Base-by-base conservation (phyloP, 768 basidiomycete genomes). In the Erythrobasidium yunnanense region DNA sequence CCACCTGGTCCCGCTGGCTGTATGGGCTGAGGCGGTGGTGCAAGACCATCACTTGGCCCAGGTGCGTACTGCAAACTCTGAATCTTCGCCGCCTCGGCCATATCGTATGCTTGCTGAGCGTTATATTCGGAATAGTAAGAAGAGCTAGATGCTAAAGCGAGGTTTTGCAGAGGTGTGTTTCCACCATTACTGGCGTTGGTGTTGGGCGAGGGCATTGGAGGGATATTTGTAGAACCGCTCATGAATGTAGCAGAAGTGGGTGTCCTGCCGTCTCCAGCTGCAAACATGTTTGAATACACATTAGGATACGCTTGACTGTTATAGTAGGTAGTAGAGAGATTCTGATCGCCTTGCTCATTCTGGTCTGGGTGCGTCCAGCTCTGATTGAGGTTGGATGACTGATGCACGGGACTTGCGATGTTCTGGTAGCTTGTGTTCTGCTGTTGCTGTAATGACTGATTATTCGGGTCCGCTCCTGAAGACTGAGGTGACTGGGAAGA, bases 41-140 rank as follows among this genome's bases (percentile, higher is more conserved):
- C 38, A n/a, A 5, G 30, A 46, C 30, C 56, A 17, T 22, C 27
- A 2, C 56, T 42, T 4, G 56, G n/a, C 5, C 54, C 33, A 29
- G 54, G 54, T 29, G 23, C 22, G 4, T 2, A 27, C 18, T 55
- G 30, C 54, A 34, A 8, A 8, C 4, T 17, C 11, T 11, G 38
- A 42, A 42, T 42, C 38, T 42, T 42, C 38, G 11, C 38, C 11
- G n/a, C 38, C 11, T n/a, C 38, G 38, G 38, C 11, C 38, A 42
- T 42, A n/a, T n/a, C 11, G 49, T 51, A 51, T 25, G 17, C 17
- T 25, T 63, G 60, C 6, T n/a, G 30, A n/a, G 46, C 47, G 32
- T 63, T 63, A 30, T 63, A 63, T 27, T 63, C 60, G 8, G 60
- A 27, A 33, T 63, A 63, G 49, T 63, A 63, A 27, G 60, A 63